These are phyloP conservation scores for Hericium alpestre DNA, from an alignment of 768 basidiomycete genomes.

Conservation along the genomic window DNA sequence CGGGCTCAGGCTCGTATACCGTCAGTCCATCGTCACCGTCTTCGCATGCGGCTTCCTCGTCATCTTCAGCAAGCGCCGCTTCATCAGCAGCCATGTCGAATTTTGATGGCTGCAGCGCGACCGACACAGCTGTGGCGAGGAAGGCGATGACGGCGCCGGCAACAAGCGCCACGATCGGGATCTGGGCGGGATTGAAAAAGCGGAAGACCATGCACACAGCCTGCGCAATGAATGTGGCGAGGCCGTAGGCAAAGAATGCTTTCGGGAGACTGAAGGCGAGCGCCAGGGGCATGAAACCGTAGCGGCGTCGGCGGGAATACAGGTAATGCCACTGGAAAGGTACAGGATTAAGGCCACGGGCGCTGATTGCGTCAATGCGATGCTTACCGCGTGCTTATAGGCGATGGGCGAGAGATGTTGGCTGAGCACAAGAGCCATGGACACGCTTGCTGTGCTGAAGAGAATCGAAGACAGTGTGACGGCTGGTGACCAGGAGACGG, in stretches of 20 bases:
- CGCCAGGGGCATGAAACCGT: not conserved
- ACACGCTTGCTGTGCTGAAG: not conserved
- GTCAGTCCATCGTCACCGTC: no score
- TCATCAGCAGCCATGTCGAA: no score
- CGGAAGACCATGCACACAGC: not conserved
- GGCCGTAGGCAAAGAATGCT: not conserved
- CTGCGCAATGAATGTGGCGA: not conserved
- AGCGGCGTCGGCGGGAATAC: not conserved
- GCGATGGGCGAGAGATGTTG: not conserved
- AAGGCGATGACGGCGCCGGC: not conserved
- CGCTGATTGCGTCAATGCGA: not conserved
- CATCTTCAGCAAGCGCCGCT: no score
- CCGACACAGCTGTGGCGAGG: not conserved
- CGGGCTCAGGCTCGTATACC: no score
- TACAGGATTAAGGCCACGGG: no score
- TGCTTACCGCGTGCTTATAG: no score
- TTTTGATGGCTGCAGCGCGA: no score
- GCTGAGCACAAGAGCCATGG: not conserved
- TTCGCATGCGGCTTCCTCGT: no score
- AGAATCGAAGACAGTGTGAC: not conserved
- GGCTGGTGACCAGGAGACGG: not conserved
- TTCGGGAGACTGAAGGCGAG: not conserved
- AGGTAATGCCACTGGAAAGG: not conserved
- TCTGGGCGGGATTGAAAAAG: not conserved
- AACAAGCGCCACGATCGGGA: not conserved